phyloP scores from a whole-genome alignment of 306 rosid genomes.

The Geum urbanum region DNA sequence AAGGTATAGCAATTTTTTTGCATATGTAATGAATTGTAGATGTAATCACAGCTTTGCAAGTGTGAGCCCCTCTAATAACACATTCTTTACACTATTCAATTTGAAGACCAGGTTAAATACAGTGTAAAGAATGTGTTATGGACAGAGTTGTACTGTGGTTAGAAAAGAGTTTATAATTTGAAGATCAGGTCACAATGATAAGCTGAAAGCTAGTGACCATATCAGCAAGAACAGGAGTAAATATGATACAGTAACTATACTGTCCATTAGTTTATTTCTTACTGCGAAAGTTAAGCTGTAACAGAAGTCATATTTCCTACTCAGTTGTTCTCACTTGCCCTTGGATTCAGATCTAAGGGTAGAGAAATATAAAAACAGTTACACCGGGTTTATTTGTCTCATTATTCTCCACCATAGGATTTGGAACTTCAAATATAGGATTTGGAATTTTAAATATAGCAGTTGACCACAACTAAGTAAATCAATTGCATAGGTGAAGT shows the following conservation, averaged over 20 bases:
- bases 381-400: no score
- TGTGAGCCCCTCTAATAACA: not conserved
- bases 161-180: not conserved
- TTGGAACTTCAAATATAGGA: no score
- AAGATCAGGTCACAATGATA: not conserved
- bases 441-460: no score
- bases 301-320: not conserved
- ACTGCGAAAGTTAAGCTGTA: not conserved
- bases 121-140: not conserved
- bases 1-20: not conserved
- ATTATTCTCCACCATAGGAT: no score
- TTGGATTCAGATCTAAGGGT: no score
- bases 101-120: no score
- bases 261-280: not conserved
- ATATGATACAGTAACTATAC: not conserved
- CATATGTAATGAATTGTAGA: not conserved
- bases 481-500: no score
- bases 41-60: not conserved
- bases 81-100: not conserved
- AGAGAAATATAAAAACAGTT: no score
- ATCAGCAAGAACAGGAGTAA: not conserved
- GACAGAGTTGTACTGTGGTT: not conserved
- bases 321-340: no score
- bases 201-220: not conserved
- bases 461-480: no score